These are phyloP conservation scores for Hordeum pubiflorum DNA, from an alignment of 202 grass and related monocot species.

Conservation along the genomic window DNA sequence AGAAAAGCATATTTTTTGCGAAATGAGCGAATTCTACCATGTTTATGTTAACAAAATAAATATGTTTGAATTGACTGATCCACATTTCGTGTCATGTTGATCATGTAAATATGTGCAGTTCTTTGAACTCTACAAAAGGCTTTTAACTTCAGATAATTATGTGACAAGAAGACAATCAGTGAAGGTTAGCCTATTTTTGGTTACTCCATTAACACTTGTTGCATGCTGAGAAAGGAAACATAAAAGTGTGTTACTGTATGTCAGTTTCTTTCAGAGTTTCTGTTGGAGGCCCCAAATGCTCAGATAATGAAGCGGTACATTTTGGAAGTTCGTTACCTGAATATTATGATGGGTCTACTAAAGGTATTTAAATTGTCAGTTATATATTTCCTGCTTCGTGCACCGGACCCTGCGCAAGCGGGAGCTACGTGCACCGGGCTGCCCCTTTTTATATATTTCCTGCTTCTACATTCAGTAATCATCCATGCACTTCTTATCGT, in stretches of 20 bases:
- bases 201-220: not conserved
- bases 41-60: not conserved
- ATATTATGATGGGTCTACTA: conserved; percentile 70
- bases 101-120: conserved; percentile 56
- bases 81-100: not conserved
- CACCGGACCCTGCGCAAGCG: no score
- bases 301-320: conserved; percentile 99
- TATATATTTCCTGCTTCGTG: not conserved
- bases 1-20: not conserved
- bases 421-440: no score
- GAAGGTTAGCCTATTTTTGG: conserved; percentile 59
- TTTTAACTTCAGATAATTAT: conserved; percentile 86
- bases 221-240: not conserved
- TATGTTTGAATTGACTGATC: not conserved
- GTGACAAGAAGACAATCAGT: conserved; percentile 96
- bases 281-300: conserved; percentile 80
- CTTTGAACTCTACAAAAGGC: conserved; percentile 85
- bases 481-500: not conserved
- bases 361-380: conserved; percentile 63
- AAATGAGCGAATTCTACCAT: not conserved
- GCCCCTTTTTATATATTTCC: not conserved
- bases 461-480: conserved; percentile 8
- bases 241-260: conserved; percentile 1
- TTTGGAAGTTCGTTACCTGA: conserved; percentile 74
- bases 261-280: conserved; percentile 98